Evolutionary conservation across 2,329 filamentous ascomycete species (phyloP).

Genomic region (Nemania diffusa): DNA sequence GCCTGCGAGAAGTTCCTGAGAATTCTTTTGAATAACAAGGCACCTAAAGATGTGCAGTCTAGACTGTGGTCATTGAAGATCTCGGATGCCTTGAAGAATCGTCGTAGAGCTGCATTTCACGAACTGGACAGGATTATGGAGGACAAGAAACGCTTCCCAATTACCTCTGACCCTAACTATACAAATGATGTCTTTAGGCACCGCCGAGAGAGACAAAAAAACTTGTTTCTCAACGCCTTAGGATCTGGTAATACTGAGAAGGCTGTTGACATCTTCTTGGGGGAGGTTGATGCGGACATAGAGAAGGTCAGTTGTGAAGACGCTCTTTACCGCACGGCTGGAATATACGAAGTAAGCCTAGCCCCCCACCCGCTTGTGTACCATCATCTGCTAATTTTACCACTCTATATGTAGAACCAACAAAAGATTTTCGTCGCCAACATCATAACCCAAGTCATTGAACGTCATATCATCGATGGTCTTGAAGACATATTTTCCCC

Average conservation of each 20-base stretch:
- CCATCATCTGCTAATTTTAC: not conserved
- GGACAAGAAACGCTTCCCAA: slow-evolving; percentile 46
- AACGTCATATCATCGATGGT: slow-evolving; percentile 26
- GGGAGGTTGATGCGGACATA: slow-evolving; percentile 10
- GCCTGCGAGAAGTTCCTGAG: slow-evolving; percentile 19
- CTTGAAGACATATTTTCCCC: slow-evolving; percentile 31
- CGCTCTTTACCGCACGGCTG: slow-evolving; percentile 17
- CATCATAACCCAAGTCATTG: slow-evolving; percentile 26
- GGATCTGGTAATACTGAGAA: not conserved
- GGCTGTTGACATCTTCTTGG: not conserved
- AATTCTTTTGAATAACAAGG: slow-evolving; percentile 6
- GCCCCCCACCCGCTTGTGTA: not conserved
- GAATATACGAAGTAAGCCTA: slow-evolving; percentile 27
- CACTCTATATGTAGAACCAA: slow-evolving; percentile 3
- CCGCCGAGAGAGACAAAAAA: slow-evolving; percentile 11
- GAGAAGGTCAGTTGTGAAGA: slow-evolving; percentile 27
- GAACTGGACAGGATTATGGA: slow-evolving; percentile 47
- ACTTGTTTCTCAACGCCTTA: not conserved
- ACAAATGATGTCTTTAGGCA: slow-evolving; percentile 46
- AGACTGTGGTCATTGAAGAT: slow-evolving; percentile 18
- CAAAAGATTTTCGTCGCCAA: slow-evolving; percentile 28
- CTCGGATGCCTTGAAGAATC: slow-evolving; percentile 6
- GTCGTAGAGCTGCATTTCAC: slow-evolving; percentile 19
- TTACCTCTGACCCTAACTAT: slow-evolving; percentile 54
- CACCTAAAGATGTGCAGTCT: slow-evolving; percentile 9